phyloP scores from a whole-genome alignment of 116 monocot species.

The Posidonia oceanica region DNA sequence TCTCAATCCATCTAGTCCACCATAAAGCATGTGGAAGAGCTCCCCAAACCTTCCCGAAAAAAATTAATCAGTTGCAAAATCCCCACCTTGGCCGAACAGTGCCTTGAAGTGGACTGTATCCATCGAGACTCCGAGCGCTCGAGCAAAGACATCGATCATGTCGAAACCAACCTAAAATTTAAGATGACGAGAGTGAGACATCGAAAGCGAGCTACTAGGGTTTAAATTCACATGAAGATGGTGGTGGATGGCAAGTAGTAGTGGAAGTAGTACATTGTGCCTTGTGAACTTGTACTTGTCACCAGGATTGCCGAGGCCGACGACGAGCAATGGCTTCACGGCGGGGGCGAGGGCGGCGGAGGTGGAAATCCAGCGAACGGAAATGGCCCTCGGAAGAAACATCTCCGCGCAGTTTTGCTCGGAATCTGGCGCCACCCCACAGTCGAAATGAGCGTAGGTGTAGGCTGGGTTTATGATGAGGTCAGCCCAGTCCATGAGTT shows the following conservation, averaged over 20 bases:
- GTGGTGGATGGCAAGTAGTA: neutral
- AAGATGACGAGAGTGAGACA: neutral
- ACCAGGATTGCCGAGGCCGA: constrained; percentile 94
- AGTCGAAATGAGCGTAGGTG: neutral
- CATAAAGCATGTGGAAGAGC: too few relatives aligned
- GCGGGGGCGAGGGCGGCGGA: constrained; percentile 3
- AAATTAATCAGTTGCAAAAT: neutral
- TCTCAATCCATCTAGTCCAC: too few relatives aligned
- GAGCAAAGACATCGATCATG: constrained; percentile 76
- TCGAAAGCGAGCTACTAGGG: neutral
- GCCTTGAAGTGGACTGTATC: constrained; percentile 63
- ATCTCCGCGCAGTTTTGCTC: too few relatives aligned
- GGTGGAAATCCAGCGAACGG: neutral
- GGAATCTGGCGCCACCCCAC: neutral
- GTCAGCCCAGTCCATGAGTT: too few relatives aligned
- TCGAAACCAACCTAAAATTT: constrained; percentile 78
- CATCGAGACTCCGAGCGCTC: constrained; percentile 55
- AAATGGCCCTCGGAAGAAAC: too few relatives aligned
- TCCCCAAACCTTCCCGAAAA: too few relatives aligned
- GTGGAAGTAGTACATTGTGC: constrained; percentile 56
- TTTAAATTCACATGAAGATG: neutral
- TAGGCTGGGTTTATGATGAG: neutral
- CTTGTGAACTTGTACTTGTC: constrained; percentile 80
- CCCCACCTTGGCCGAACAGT: constrained; percentile 73
- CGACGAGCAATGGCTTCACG: constrained; percentile 60